phyloP scores from a whole-genome alignment of 2,329 filamentous ascomycete genomes.

The Thelonectria discophora region DNA sequence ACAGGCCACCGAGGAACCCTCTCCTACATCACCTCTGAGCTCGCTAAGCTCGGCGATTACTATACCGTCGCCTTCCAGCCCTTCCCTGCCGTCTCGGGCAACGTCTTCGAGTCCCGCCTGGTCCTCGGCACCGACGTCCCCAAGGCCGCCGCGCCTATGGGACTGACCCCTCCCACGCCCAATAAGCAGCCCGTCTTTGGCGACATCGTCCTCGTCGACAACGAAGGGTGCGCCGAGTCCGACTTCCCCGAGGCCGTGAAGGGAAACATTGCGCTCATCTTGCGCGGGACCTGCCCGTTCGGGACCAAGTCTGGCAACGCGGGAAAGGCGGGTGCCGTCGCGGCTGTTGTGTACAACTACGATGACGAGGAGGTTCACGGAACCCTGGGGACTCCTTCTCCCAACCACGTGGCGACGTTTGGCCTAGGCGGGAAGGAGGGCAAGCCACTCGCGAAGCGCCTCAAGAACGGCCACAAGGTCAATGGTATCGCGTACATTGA shows the following conservation, averaged over 20 bases:
- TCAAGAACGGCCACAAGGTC: conserved; percentile 61
- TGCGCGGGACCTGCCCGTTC: conserved; percentile 76
- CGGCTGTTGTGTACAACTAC: conserved; percentile 79
- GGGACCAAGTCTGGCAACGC: conserved; percentile 75
- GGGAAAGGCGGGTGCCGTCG: conserved; percentile 73
- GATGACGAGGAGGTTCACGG: conserved; percentile 69
- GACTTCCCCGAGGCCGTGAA: conserved; percentile 69
- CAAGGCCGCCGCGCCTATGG: conserved; percentile 64
- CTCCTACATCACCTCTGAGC: conserved; percentile 66
- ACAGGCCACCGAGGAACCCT: conserved; percentile 71
- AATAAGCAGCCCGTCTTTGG: conserved; percentile 67
- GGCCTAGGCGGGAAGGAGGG: conserved; percentile 70
- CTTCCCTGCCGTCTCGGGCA: conserved; percentile 69
- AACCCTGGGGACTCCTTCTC: conserved; percentile 70
- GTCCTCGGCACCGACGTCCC: conserved; percentile 63
- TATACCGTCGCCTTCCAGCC: conserved; percentile 70
- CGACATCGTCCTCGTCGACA: conserved; percentile 66
- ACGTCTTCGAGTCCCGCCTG: conserved; percentile 66
- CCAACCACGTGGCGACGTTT: conserved; percentile 72
- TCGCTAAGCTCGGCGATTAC: conserved; percentile 66
- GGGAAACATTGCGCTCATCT: conserved; percentile 75
- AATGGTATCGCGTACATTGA: conserved; percentile 68
- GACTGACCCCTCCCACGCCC: conserved; percentile 72
- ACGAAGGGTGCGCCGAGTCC: conserved; percentile 68
- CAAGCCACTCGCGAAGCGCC: conserved; percentile 60